phyloP scores from a whole-genome alignment of 257 asterid genomes.

The Solanum raphanifolium region DNA sequence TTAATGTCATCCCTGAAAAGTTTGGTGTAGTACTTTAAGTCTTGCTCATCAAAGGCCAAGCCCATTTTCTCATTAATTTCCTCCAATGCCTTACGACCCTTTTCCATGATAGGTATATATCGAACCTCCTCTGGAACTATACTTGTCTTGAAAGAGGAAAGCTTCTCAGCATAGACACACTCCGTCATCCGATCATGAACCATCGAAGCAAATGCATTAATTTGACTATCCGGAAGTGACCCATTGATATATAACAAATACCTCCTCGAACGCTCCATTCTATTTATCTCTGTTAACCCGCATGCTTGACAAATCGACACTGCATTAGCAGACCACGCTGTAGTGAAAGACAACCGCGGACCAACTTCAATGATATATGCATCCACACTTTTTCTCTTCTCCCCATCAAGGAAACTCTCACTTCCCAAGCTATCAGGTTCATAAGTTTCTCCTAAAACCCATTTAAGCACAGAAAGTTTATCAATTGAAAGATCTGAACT shows the following conservation, averaged over 20 bases:
- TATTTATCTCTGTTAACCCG: conserved; percentile 57
- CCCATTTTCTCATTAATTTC: conserved; percentile 84
- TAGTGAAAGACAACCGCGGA: conserved; percentile 78
- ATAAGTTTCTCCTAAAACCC: conserved; percentile 85
- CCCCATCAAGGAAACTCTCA: conserved; percentile 57
- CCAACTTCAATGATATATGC: conserved; percentile 69
- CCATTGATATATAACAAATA: conserved; percentile 46
- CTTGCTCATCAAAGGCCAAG: conserved; percentile 89
- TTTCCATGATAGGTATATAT: conserved; percentile 76
- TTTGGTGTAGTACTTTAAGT: conserved; percentile 73
- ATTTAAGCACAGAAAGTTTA: conserved; percentile 51
- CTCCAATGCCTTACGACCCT: conserved; percentile 74
- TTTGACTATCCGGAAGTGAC: conserved; percentile 36
- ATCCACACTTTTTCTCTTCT: conserved; percentile 11
- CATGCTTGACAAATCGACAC: conserved; percentile 84
- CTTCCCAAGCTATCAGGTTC: conserved; percentile 63
- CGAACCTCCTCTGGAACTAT: conserved; percentile 63
- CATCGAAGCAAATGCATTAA: conserved; percentile 59
- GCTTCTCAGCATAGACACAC: conserved; percentile 56
- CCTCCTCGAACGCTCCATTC: conserved; percentile 78
- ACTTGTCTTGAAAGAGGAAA: conserved; percentile 58
- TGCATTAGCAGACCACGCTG: conserved; percentile 96
- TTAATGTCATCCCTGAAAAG: conserved; percentile 79
- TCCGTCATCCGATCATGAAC: conserved; percentile 95
- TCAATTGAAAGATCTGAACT: conserved; percentile 40